Evolutionary conservation across 2,329 filamentous ascomycete species (phyloP), one percentile per base, ranked within the genome.

Genomic region (Calonectria ilicicola): DNA sequence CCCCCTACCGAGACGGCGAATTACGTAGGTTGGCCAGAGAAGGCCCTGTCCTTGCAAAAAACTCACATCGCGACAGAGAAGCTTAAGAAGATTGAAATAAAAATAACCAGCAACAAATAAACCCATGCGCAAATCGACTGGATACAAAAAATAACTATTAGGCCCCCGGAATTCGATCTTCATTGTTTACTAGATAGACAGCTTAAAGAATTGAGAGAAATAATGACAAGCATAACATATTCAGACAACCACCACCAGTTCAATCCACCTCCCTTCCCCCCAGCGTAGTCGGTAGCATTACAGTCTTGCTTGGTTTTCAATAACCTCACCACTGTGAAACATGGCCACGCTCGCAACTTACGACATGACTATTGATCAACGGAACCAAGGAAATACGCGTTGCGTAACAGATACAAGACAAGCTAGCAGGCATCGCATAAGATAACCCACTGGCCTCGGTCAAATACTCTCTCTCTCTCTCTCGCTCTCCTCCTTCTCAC

Each of bases 181-280:
- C 17, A 51, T 58, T 47, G 60, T 29, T 29, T 27, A 40, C 40
- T 67, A 58, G 29, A 60, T 62, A 49, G 23, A 29, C 19, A 68
- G 29, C 15, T 67, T 58, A 46, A 23, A 26, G 64, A 32, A 58
- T 29, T 35, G 35, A 26, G 56, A 60, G 58, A 68, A 74, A 70
- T 27, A 35, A 64, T 6, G 60, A 68, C 32, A 58, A 26, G 53
- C 23, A 66, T 40, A 66, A 32, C 53, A 44, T 60, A 62, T 49
- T 58, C 63, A 63, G 53, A 49, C n/a, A 69, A 70, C 60, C 63
- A 75, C 70, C 77, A 72, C n/a, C n/a, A 32, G 8, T n/a, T 23
- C 53, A 38, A 9, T 21, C 12, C n/a, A 19, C 23, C 47, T 29
- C 14, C 19, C 35, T 19, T 23, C 8, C 35, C 12, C 15, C 23